phyloP scores from a whole-genome alignment of 1,284 basidiomycete genomes.

The Ustilago curta region DNA sequence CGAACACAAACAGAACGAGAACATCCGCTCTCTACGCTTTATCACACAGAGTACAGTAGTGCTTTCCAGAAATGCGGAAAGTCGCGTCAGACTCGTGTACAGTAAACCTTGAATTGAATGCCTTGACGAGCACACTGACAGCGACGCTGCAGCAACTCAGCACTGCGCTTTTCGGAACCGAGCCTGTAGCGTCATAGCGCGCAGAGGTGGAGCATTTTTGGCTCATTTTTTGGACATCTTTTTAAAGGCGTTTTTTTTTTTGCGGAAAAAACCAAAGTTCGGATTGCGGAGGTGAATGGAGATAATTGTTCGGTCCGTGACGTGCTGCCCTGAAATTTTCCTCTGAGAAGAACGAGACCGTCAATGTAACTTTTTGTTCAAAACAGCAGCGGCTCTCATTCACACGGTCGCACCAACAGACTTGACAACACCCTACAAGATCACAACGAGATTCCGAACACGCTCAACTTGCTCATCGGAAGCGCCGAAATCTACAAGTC shows the following conservation, averaged over 20 bases:
- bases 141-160: slow-evolving; percentile 9
- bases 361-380: neutral
- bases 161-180: slow-evolving; percentile 10
- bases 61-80: neutral
- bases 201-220: neutral
- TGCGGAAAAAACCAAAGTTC: too few relatives aligned
- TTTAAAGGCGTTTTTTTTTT: too few relatives aligned
- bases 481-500: neutral
- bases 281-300: neutral
- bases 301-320: slow-evolving; percentile 23
- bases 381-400: neutral
- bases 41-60: too few relatives aligned
- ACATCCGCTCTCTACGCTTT: too few relatives aligned
- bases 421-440: too few relatives aligned
- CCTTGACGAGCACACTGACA: slow-evolving; percentile 1
- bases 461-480: neutral
- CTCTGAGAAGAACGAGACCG: neutral
- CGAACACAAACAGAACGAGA: neutral
- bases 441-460: neutral
- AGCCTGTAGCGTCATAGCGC: slow-evolving; percentile 1
- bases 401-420: neutral
- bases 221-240: neutral
- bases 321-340: slow-evolving; percentile 33
- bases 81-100: slow-evolving; percentile 5
- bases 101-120: slow-evolving; percentile 1